Base-by-base conservation (phyloP, 495 filamentous ascomycete species). In the Thermochaetoides thermophila region DNA sequence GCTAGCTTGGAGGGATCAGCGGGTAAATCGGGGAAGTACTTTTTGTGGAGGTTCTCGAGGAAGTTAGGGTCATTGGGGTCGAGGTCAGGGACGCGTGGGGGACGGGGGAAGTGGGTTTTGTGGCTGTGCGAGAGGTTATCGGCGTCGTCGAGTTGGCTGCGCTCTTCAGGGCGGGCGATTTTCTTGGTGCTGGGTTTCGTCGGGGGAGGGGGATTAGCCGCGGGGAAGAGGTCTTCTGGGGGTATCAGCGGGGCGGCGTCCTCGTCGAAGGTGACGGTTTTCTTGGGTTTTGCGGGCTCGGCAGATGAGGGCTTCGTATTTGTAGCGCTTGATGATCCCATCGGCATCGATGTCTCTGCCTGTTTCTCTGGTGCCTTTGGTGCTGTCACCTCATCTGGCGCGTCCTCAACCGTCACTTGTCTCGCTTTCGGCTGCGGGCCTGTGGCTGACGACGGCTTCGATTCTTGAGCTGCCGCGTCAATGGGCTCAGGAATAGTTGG, bases 1-100 rank as follows among this genome's bases (percentile, higher is more conserved):
- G 83, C 79, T 3, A 97, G 68, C 9, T 78, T 74, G 17, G 78
- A 73, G 0, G 87, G 85, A 56, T 95, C 83, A 29, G 81, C 66
- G 10, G 87, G 69, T 3, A 93, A 76, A 37, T 71, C 62, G 13
- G 89, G 87, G 64, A 93, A 97, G 68, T 89, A 97, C 55, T 87
- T 92, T 1, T 69, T 53, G 64, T 94, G 85, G 7, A 97, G 72
- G 37, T 79, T 73, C 15, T 65, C 53, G 31, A 94, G 76, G 63
- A 97, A 96, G 43, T 78, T 68, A 0, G 83, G 75, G 31, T 80
- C 78, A 14, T 66, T 61, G 0, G 85, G 89, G 55, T 97, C 84
- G 34, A 94, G 78, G 22, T 78, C 73, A 17, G 78, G 78, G 32
- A 56, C 44, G 13, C 44, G 27, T 5, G 52, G 48, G 10, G 50